Percentiles rank a stretch among this genome's conserved stretches.
These are phyloP conservation scores for Microglena sp. DNA, from an alignment of 139 green algal species.

Conservation along the genomic window DNA sequence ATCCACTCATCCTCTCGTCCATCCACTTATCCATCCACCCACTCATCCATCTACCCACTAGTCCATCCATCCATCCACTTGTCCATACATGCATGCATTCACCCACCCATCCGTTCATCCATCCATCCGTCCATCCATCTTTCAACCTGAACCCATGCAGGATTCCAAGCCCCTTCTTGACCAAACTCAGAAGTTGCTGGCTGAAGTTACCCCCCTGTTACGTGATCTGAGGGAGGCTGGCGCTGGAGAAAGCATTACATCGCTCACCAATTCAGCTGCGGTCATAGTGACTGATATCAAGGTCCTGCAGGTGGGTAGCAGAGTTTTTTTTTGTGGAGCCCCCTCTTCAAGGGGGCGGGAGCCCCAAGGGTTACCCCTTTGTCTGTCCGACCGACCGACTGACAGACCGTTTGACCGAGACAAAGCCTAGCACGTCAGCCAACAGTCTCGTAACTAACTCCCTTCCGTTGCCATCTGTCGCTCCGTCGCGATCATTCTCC, in stretches of 20 bases:
- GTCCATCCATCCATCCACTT: neutral
- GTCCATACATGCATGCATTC: no score
- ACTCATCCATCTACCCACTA: conserved; percentile 58
- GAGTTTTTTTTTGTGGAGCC: no score
- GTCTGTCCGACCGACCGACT: no score
- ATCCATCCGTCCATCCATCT: neutral
- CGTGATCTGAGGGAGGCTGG: conserved; percentile 57
- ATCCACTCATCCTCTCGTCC: neutral
- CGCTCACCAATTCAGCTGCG: conserved; percentile 68
- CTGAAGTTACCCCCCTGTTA: conserved; percentile 66
- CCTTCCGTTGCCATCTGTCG: no score
- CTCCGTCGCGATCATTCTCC: no score
- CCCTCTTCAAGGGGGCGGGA: no score
- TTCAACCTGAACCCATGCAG: neutral
- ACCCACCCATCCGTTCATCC: neutral
- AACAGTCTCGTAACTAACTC: no score
- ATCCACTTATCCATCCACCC: neutral
- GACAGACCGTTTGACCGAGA: no score
- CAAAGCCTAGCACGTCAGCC: no score
- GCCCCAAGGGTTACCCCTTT: no score
- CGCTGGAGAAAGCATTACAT: conserved; percentile 70
- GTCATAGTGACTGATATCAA: conserved; percentile 74
- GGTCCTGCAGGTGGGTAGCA: conserved; percentile 53
- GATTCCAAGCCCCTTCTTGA: conserved; percentile 33
- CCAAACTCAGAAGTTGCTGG: conserved; percentile 17